These are phyloP conservation scores for Colletotrichum falcatum DNA, from an alignment of 2,329 filamentous ascomycete species.

Conservation along the genomic window DNA sequence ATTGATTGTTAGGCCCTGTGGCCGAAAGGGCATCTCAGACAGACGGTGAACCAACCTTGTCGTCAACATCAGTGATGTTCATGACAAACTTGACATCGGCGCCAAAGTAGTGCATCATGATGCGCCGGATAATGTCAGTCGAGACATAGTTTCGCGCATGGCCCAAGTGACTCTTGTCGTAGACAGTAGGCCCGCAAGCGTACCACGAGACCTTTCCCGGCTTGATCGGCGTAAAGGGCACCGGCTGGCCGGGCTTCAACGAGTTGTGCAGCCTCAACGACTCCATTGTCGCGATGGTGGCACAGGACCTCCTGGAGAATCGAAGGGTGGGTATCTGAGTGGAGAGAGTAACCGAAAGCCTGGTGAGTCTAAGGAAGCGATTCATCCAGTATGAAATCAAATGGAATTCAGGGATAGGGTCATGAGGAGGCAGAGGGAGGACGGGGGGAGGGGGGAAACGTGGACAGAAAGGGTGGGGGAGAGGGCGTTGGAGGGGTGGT, in stretches of 20 bases:
- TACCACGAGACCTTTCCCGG: constrained; percentile 84
- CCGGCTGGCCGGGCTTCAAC: constrained; percentile 77
- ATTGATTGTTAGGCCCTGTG: not conserved
- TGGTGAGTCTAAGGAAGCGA: constrained; percentile 47
- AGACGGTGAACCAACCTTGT: constrained; percentile 65
- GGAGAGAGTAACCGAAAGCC: constrained; percentile 47
- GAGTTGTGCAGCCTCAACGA: constrained; percentile 84
- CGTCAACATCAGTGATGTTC: constrained; percentile 90
- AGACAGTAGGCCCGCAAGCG: constrained; percentile 88
- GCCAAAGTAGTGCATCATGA: constrained; percentile 85
- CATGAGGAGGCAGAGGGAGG: not conserved
- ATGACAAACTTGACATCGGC: constrained; percentile 89
- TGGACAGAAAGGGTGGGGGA: too few species aligned
- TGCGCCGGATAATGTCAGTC: constrained; percentile 87
- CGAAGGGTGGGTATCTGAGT: constrained; percentile 43
- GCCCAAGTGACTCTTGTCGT: constrained; percentile 84
- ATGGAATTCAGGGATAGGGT: not conserved
- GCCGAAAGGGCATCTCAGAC: accelerated
- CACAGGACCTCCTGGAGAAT: constrained; percentile 51
- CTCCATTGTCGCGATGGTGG: constrained; percentile 58
- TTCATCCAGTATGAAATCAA: constrained; percentile 47
- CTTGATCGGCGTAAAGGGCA: constrained; percentile 80
- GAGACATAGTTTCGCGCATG: constrained; percentile 93
- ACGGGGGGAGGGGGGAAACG: not conserved
- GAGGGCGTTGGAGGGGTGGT: not conserved